A percentile compares a stretch with the other conserved stretches of the same genome.
Evolutionary conservation across 768 basidiomycete species (phyloP).

Genomic region (Phylloporus rhodoxanthus): DNA sequence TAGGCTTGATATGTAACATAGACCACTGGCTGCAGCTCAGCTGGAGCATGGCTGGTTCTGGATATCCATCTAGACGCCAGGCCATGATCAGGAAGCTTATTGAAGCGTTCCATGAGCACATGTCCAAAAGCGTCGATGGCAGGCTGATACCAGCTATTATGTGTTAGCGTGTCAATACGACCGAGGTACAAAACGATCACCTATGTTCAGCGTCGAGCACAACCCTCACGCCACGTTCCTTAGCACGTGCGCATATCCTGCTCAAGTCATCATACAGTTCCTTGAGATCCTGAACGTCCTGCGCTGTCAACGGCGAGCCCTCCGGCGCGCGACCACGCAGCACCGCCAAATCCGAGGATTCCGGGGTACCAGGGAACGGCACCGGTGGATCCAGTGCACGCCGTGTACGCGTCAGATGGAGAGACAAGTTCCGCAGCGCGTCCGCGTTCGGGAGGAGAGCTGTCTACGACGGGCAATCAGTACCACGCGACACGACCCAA

Average conservation of each 20-base stretch:
- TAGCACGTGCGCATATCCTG: conserved; percentile 59
- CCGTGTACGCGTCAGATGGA: conserved; percentile 46
- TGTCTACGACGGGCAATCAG: conserved; percentile 37
- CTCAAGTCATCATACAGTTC: conserved; percentile 58
- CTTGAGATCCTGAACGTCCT: conserved; percentile 56
- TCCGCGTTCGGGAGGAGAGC: conserved; percentile 62
- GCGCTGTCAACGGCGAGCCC: conserved; percentile 35
- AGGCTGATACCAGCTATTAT: conserved; percentile 56
- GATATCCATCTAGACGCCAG: conserved; percentile 1
- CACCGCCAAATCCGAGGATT: conserved; percentile 51
- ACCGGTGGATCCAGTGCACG: conserved; percentile 30
- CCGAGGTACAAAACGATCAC: conserved; percentile 22
- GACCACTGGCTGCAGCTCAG: conserved; percentile 58
- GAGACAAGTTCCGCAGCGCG: conserved; percentile 57
- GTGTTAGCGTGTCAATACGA: background rate
- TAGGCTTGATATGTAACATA: conserved; percentile 91
- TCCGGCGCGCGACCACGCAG: conserved; percentile 28
- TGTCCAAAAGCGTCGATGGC: conserved; percentile 78
- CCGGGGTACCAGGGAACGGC: conserved; percentile 67
- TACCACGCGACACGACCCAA: background rate
- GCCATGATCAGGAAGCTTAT: conserved; percentile 34
- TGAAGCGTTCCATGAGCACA: conserved; percentile 72
- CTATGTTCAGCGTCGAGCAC: conserved; percentile 85
- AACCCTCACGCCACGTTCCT: conserved; percentile 57
- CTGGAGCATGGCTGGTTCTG: background rate